A percentile compares a stretch with the other conserved stretches of the same genome.
Evolutionary conservation across 2,329 filamentous ascomycete genomes (phyloP).

Genomic region (Trichoderma sp.): DNA sequence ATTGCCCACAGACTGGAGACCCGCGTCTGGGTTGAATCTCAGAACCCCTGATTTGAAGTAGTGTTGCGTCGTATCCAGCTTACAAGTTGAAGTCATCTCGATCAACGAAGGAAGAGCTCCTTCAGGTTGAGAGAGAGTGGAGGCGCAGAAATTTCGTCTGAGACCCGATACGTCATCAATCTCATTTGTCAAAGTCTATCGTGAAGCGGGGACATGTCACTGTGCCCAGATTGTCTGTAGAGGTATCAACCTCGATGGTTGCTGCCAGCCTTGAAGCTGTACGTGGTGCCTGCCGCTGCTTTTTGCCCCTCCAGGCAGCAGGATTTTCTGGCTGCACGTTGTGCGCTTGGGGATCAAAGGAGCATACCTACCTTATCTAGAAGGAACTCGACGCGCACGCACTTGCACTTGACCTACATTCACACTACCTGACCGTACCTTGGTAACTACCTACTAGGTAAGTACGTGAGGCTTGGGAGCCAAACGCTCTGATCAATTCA

Average conservation of each 20-base stretch:
- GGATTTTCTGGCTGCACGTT: background rate
- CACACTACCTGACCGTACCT: too few species aligned
- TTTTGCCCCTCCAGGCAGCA: slow-evolving; percentile 1
- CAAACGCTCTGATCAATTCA: background rate
- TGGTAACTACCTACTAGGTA: too few species aligned
- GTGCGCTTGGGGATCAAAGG: background rate
- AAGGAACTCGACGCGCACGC: too few species aligned
- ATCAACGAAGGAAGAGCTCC: too few species aligned
- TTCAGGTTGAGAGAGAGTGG: background rate
- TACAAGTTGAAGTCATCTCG: too few species aligned
- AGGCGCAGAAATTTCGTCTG: background rate
- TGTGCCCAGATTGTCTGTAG: background rate
- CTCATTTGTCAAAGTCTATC: background rate
- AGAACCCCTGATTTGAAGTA: background rate
- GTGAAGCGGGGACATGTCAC: slow-evolving; percentile 4
- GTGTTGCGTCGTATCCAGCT: background rate
- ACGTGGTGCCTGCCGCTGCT: too few species aligned
- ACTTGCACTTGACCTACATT: too few species aligned
- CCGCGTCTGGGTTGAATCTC: background rate
- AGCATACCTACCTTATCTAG: too few species aligned
- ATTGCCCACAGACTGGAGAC: slow-evolving; percentile 14
- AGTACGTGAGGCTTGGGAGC: too few species aligned
- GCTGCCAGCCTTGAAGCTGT: too few species aligned
- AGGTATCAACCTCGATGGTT: too few species aligned
- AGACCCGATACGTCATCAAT: slow-evolving; percentile 7